Conservation (phyloP, 208 protist species). For the Borovskyia barvae region DNA sequence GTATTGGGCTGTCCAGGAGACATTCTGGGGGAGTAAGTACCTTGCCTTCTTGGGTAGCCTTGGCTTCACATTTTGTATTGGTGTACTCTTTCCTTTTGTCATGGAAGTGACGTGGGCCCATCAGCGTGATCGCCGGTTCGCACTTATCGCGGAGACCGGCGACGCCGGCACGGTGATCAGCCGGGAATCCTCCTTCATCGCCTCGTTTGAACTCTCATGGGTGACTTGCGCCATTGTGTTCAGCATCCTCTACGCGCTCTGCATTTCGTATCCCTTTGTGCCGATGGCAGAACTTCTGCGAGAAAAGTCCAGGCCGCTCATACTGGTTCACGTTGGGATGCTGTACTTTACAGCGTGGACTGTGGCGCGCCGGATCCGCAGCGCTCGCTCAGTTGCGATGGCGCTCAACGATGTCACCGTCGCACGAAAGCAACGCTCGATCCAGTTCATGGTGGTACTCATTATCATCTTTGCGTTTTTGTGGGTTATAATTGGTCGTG, state of each 20-base stretch:
- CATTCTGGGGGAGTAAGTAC: conserved; percentile 53
- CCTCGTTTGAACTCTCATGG: conserved; percentile 54
- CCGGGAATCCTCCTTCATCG: conserved; percentile 25
- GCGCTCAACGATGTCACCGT: conserved; percentile 15
- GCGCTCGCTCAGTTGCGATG: conserved; percentile 6
- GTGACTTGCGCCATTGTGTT: conserved; percentile 11
- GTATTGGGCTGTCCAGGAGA: conserved; percentile 50
- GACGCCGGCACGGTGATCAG: conserved; percentile 15
- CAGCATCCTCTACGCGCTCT: conserved; percentile 41
- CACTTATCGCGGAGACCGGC: conserved; percentile 13
- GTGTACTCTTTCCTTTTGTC: conserved; percentile 58
- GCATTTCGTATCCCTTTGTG: conserved; percentile 79
- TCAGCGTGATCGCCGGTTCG: conserved; percentile 42
- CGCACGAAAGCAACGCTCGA: conserved; percentile 50
- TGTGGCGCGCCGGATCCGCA: conserved; percentile 31
- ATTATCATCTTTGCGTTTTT: conserved; percentile 39
- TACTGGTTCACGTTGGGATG: conserved; percentile 28
- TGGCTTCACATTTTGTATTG: conserved; percentile 58
- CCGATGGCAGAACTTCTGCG: conserved; percentile 66
- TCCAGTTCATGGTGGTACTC: conserved; percentile 49
- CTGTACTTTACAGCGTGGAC: conserved; percentile 22
- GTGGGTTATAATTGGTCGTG: conserved; percentile 36
- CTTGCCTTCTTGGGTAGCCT: conserved; percentile 61
- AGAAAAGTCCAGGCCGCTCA: conserved; percentile 43
- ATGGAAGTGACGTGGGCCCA: conserved; percentile 57